These are phyloP conservation scores for Asterella californica DNA, from an alignment of 225 moss, liverwort and hornwort species.

Conservation along the genomic window DNA sequence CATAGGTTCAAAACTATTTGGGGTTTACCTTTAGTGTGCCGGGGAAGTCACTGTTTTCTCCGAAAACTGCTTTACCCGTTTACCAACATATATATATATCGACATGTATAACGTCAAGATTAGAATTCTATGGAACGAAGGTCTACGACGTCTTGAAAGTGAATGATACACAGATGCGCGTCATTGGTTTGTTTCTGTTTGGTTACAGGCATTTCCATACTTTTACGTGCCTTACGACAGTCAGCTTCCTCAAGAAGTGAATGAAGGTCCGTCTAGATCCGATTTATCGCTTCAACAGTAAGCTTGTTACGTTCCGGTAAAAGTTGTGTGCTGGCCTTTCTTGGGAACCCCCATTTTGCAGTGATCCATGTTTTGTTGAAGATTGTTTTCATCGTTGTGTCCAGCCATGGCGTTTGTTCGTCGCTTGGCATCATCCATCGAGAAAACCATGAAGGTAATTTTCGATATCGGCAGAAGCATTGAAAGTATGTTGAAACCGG, in stretches of 20 bases:
- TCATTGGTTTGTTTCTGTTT: not conserved
- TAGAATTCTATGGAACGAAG: too few species aligned
- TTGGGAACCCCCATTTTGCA: not conserved
- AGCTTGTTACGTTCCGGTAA: not conserved
- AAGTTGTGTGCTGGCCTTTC: not conserved
- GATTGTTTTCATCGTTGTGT: constrained; percentile 11
- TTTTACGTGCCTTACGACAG: constrained; percentile 91
- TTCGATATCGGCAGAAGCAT: not conserved
- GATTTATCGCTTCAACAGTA: not conserved
- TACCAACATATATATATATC: too few species aligned
- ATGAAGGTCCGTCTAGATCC: constrained; percentile 51
- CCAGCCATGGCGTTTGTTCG: constrained; percentile 88
- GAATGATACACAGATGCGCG: not conserved
- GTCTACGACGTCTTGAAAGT: not conserved
- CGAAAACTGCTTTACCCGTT: too few species aligned
- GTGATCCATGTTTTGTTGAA: not conserved
- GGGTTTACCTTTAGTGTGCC: too few species aligned
- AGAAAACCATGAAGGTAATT: constrained; percentile 90
- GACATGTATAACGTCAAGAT: too few species aligned
- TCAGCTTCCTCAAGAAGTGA: constrained; percentile 82
- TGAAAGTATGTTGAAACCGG: not conserved
- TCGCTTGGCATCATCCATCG: constrained; percentile 77
- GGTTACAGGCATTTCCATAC: constrained; percentile 78
- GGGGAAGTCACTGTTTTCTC: too few species aligned
- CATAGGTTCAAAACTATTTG: too few species aligned